These are phyloP conservation scores for Themeda triandra DNA, from an alignment of 176 grass and related monocot genomes.

Conservation along the genomic window DNA sequence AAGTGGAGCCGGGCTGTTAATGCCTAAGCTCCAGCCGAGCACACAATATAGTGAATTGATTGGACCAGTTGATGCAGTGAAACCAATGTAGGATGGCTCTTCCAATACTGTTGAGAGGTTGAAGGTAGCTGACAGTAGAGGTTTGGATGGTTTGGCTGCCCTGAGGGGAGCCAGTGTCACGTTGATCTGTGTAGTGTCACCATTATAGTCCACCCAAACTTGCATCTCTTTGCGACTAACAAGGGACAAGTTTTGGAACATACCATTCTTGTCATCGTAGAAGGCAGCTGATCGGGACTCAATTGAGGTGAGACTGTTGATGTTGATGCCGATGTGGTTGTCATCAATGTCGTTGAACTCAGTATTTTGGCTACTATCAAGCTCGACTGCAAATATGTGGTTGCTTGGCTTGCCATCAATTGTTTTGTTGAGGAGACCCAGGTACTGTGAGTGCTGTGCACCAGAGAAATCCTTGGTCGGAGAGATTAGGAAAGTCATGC, in stretches of 20 bases:
- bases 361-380: neutral
- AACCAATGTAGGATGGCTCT: slow-evolving; percentile 20
- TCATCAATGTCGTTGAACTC: slow-evolving; percentile 28
- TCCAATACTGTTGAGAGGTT: slow-evolving; percentile 24
- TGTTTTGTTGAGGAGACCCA: slow-evolving; percentile 34
- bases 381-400: slow-evolving; percentile 21
- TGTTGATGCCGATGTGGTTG: slow-evolving; percentile 25
- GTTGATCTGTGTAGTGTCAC: neutral
- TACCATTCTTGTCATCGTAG: slow-evolving; percentile 3
- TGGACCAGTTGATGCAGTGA: slow-evolving; percentile 25
- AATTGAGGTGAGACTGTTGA: neutral
- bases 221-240: slow-evolving; percentile 25
- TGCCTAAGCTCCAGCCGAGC: slow-evolving; percentile 33
- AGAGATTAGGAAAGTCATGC: slow-evolving; percentile 23
- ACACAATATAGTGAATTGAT: slow-evolving; percentile 12
- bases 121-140: neutral
- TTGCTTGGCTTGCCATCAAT: neutral
- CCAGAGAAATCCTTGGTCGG: slow-evolving; percentile 6
- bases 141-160: neutral
- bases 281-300: neutral
- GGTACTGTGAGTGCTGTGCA: slow-evolving; percentile 4
- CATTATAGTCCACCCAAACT: slow-evolving; percentile 32
- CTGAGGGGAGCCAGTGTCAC: slow-evolving; percentile 24
- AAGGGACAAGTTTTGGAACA: neutral
- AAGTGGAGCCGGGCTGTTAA: neutral